phyloP scores from a whole-genome alignment of 2,329 filamentous ascomycete species.

The Apiospora rasikravindrae region DNA sequence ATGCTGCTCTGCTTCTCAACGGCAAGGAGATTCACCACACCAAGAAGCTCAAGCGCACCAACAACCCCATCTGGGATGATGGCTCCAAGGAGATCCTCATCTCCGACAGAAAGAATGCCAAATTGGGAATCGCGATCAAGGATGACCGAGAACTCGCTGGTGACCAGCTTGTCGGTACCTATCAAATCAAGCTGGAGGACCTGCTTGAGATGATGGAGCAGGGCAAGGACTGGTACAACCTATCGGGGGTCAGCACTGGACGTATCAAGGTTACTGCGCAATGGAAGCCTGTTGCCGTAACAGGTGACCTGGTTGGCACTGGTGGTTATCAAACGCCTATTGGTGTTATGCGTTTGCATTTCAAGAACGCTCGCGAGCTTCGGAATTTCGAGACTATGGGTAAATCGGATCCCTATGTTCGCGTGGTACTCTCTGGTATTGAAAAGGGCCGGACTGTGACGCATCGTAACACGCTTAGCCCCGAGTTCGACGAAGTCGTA shows the following conservation, averaged over 20 bases:
- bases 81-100: slow-evolving; percentile 93
- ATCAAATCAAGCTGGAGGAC: slow-evolving; percentile 94
- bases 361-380: slow-evolving; percentile 80
- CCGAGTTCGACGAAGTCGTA: slow-evolving; percentile 93
- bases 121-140: slow-evolving; percentile 90
- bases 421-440: slow-evolving; percentile 86
- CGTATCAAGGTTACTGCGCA: slow-evolving; percentile 89
- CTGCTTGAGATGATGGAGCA: slow-evolving; percentile 90
- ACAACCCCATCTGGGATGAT: slow-evolving; percentile 96
- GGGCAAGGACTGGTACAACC: slow-evolving; percentile 95
- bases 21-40: slow-evolving; percentile 89
- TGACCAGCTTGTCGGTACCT: slow-evolving; percentile 86
- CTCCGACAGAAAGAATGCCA: slow-evolving; percentile 88
- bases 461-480: slow-evolving; percentile 93
- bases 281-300: slow-evolving; percentile 93
- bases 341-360: slow-evolving; percentile 93
- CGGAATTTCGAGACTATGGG: slow-evolving; percentile 94
- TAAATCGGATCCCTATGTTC: slow-evolving; percentile 94
- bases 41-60: slow-evolving; percentile 93
- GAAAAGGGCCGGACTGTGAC: slow-evolving; percentile 93
- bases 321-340: slow-evolving; percentile 93
- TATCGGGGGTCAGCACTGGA: slow-evolving; percentile 80
- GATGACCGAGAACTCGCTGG: slow-evolving; percentile 86
- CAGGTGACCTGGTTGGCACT: slow-evolving; percentile 75
- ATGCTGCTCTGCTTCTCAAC: slow-evolving; percentile 86